Base-by-base conservation (phyloP, 225 moss, liverwort and hornwort species). In the Marchantia polymorpha region DNA sequence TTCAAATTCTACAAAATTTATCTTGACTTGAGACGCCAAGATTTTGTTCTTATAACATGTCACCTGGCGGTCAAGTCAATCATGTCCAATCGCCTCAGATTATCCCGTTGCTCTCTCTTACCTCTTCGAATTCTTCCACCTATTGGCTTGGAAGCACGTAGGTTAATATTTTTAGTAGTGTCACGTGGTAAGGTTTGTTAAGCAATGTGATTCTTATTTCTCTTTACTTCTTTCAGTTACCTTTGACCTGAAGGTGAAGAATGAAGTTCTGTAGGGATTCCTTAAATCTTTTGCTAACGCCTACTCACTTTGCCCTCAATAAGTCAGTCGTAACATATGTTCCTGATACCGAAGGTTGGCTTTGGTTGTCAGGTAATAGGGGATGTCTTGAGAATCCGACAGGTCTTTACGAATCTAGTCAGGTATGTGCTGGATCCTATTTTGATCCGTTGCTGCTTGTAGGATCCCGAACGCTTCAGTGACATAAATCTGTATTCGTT, bases 321-420 rank as follows among this genome's bases (percentile, higher is more conserved):
- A 11, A 48, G 7, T 20, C 49, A 48, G 48, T 48, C 6, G 19
- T 49, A 9, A 48, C 49, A 2, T 17, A 29, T 14, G 8, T 75
- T 72, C 17, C 58, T 39, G 31, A 59, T 20, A 27, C 53, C 53
- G n/a, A 74, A 26, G 22, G 54, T 53, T 73, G 52, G n/a, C 64
- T 59, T 76, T 64, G 13, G 27, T 67, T 72, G 73, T 23, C 84
- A 93, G 93, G 85, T 94, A 46, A 88, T 91, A 61, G 94, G 92
- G 67, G 94, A 94, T 80, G 90, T 94, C 58, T 86, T 94, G 69
- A 90, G 94, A 64, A 94, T 94, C 69, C 92, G 92, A 66, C 92
- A 94, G 78, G 90, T 94, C 67, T 87, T 94, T 75, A 94, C 92
- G 14, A 94, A 94, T 83, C 72, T 94, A 75, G 90, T 94, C 82